Conservation (phyloP, 2,329 filamentous ascomycete genomes). For the Alternaria hordeiaustralica region DNA sequence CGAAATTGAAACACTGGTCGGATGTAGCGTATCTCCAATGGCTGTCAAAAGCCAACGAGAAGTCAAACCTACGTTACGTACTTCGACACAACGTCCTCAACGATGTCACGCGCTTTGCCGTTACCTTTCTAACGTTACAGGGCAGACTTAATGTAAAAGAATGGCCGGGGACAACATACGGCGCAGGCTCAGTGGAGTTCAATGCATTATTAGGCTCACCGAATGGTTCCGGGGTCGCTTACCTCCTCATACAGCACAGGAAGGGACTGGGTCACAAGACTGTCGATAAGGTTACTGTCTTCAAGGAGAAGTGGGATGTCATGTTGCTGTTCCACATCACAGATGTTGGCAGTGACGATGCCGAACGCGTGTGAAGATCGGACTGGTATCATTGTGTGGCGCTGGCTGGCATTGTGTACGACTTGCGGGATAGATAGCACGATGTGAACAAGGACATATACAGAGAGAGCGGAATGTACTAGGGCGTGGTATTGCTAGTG, state of each 20-base stretch:
- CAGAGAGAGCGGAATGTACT: no score
- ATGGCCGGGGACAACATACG: background rate
- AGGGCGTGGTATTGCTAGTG: background rate
- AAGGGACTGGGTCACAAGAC: background rate
- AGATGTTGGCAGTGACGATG: background rate
- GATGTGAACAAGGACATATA: background rate
- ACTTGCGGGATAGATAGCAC: background rate
- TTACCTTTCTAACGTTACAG: background rate
- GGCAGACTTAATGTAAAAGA: background rate
- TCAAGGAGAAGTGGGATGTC: background rate
- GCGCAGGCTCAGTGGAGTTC: background rate
- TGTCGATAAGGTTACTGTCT: background rate
- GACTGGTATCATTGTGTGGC: background rate
- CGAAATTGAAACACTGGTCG: background rate
- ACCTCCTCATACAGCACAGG: background rate
- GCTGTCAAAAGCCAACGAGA: background rate
- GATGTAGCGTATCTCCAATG: background rate
- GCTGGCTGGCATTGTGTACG: background rate
- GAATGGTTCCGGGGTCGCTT: background rate
- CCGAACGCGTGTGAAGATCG: background rate
- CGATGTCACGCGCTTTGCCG: background rate
- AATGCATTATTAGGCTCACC: background rate
- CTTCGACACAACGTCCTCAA: background rate
- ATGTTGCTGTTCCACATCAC: background rate
- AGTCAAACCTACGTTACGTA: background rate